phyloP scores from a whole-genome alignment of 371 early-diverging fungal genomes.

The Dinochytrium kinnereticum region DNA sequence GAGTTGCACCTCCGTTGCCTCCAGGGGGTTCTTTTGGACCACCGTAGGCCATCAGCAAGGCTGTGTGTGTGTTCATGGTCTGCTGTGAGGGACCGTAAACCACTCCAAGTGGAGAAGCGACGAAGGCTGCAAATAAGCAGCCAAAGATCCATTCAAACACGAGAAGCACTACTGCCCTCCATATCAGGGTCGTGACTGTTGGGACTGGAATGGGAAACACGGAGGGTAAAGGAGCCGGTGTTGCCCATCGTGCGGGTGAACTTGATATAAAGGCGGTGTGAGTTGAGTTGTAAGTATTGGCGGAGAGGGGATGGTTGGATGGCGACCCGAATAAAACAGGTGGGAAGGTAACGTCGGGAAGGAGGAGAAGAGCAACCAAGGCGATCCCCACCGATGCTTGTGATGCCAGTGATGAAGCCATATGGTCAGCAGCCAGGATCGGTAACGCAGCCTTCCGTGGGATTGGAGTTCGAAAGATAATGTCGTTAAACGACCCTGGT shows the following conservation, averaged over 20 bases:
- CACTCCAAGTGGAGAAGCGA: background rate
- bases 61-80: background rate
- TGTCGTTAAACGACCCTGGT: background rate
- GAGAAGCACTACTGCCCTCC: background rate
- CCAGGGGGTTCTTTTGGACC: background rate
- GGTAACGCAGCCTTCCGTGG: background rate
- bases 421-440: background rate
- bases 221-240: background rate
- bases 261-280: background rate
- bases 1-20: no score
- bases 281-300: background rate
- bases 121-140: background rate
- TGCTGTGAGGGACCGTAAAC: constrained; percentile 3
- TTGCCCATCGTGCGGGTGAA: background rate
- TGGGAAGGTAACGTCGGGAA: constrained; percentile 3
- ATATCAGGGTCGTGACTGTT: background rate
- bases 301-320: background rate
- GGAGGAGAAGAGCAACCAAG: background rate
- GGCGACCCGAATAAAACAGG: background rate
- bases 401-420: constrained; percentile 2
- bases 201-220: background rate
- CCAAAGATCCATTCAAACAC: background rate
- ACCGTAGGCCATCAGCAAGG: background rate
- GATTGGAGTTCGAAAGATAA: background rate
- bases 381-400: constrained; percentile 13